These are phyloP conservation scores for Cyberlindnera maritima DNA, from an alignment of 805 yeast species.

Conservation along the genomic window DNA sequence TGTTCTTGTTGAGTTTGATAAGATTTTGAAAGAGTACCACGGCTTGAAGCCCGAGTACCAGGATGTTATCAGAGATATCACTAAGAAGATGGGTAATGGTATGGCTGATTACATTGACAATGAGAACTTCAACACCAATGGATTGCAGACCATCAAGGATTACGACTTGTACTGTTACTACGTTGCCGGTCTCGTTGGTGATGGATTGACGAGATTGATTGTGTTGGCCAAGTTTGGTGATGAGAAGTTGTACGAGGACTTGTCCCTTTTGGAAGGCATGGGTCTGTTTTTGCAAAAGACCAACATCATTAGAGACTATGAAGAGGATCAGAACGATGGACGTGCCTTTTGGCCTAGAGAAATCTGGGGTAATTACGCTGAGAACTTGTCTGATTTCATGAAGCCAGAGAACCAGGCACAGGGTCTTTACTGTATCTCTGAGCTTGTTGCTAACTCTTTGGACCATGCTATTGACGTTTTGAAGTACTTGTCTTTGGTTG, in stretches of 20 bases:
- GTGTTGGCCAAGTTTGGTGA: constrained; percentile 73
- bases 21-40: constrained; percentile 68
- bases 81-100: constrained; percentile 90
- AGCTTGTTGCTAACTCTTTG: constrained; percentile 76
- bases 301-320: constrained; percentile 91
- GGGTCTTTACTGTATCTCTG: constrained; percentile 77
- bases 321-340: constrained; percentile 88
- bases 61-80: constrained; percentile 72
- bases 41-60: constrained; percentile 72
- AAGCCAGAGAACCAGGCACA: constrained; percentile 42
- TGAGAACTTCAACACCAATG: constrained; percentile 74
- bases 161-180: constrained; percentile 92
- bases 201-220: constrained; percentile 83
- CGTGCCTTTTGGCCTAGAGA: constrained; percentile 96
- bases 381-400: constrained; percentile 56
- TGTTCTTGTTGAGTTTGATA: constrained; percentile 78
- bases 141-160: constrained; percentile 74
- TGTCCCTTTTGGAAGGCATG: constrained; percentile 75
- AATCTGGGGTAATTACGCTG: constrained; percentile 83
- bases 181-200: constrained; percentile 98
- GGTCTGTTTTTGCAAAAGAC: constrained; percentile 95
- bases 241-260: constrained; percentile 47
- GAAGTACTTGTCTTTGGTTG: constrained; percentile 68
- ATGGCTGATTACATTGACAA: constrained; percentile 91
- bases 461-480: constrained; percentile 75